Conservation (phyloP, 176 grass and related monocot genomes). For the Triticum timopheevii region DNA sequence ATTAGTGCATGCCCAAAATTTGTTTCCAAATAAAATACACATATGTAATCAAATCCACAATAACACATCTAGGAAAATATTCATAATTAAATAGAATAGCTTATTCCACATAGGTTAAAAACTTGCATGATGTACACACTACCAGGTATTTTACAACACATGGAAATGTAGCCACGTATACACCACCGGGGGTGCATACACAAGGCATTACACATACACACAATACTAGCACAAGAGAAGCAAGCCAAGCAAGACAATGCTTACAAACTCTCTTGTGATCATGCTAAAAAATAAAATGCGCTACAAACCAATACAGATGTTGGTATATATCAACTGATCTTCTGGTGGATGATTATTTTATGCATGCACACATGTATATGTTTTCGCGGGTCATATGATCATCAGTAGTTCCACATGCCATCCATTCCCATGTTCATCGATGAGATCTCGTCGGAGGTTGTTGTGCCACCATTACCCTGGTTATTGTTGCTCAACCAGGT, state of each 20-base stretch:
- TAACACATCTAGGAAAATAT: too few relatives aligned
- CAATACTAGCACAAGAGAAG: too few relatives aligned
- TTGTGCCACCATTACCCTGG: not conserved
- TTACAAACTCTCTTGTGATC: not conserved
- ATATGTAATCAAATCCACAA: too few relatives aligned
- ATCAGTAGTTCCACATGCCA: too few relatives aligned
- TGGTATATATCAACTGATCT: not conserved
- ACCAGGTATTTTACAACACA: not conserved
- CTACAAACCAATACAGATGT: not conserved
- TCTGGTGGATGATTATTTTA: not conserved
- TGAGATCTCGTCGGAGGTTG: too few relatives aligned
- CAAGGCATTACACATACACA: not conserved
- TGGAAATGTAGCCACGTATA: not conserved
- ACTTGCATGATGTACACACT: not conserved
- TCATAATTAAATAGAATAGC: conserved; percentile 2
- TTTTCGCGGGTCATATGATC: too few relatives aligned
- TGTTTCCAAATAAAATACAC: too few relatives aligned
- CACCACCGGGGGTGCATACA: not conserved
- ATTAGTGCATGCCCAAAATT: too few relatives aligned
- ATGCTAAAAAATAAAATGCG: not conserved
- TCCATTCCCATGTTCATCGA: too few relatives aligned
- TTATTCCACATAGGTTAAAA: not conserved
- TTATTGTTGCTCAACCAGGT: conserved; percentile 7
- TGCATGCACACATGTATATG: not conserved
- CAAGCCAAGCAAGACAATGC: not conserved